phyloP scores from a whole-genome alignment of 2,329 filamentous ascomycete species.

The Calonectria pteridis region DNA sequence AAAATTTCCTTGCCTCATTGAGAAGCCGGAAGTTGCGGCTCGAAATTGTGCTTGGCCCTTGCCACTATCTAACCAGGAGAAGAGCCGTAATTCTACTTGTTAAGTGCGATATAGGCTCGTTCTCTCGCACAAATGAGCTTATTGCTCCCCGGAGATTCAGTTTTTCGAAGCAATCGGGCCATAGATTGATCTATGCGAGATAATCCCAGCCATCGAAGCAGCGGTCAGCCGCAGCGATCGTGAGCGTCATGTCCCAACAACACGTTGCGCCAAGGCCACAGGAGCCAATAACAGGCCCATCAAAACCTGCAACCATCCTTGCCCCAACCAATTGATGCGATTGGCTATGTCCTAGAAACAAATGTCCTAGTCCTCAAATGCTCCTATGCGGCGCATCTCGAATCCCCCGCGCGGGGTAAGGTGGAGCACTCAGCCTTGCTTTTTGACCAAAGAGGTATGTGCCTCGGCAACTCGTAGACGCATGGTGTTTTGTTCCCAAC shows the following conservation, averaged over 20 bases:
- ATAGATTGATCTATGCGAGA: neutral
- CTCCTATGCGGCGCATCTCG: neutral
- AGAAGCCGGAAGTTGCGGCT: neutral
- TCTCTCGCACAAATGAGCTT: neutral
- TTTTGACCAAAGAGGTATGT: neutral
- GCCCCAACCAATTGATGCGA: neutral
- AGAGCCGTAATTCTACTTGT: neutral
- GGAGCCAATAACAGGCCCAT: neutral
- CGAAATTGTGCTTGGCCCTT: neutral
- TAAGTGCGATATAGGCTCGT: neutral
- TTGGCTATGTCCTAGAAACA: neutral
- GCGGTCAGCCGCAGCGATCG: neutral
- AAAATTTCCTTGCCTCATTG: neutral
- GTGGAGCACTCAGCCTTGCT: neutral
- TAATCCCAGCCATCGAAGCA: neutral
- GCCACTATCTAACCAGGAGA: neutral
- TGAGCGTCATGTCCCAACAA: neutral
- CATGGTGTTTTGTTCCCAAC: neutral
- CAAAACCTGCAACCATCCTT: neutral
- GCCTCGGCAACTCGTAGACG: neutral
- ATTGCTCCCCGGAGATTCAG: neutral
- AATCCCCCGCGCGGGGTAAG: constrained; percentile 1
- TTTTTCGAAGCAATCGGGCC: neutral
- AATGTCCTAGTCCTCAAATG: neutral
- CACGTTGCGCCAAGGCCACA: neutral